Conservation (phyloP, 1,284 basidiomycete genomes). For the Ceratorhiza oryzae-sativae region DNA sequence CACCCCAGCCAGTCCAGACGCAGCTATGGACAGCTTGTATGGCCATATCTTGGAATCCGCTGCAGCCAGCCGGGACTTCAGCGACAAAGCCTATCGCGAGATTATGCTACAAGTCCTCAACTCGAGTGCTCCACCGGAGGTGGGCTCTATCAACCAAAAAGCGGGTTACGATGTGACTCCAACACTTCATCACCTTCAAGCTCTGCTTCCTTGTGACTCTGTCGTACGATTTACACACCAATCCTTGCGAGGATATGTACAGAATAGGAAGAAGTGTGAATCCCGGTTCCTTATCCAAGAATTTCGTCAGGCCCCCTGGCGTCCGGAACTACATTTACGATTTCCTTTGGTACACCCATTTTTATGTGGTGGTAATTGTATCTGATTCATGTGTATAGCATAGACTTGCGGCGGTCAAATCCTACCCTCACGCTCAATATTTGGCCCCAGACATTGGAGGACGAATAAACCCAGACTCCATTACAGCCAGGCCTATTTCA, state of each 20-base stretch:
- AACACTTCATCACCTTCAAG: neutral
- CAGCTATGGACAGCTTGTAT: conserved; percentile 19
- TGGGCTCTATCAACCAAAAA: neutral
- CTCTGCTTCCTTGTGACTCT: neutral
- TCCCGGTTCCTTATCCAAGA: neutral
- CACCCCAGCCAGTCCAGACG: conserved; percentile 14
- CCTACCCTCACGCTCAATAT: conserved; percentile 12
- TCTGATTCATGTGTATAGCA: neutral
- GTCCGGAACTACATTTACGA: neutral
- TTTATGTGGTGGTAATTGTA: neutral
- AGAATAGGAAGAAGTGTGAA: conserved; percentile 16
- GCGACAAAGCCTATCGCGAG: conserved; percentile 6
- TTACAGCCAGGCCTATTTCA: neutral
- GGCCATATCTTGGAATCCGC: neutral
- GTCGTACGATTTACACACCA: conserved; percentile 18
- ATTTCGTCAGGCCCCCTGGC: neutral
- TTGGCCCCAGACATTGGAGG: neutral
- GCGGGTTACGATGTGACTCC: neutral
- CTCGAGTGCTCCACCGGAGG: neutral
- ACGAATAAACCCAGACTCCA: neutral
- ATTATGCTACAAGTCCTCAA: neutral
- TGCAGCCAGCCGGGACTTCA: neutral
- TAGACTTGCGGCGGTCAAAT: neutral
- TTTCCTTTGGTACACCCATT: conserved; percentile 13
- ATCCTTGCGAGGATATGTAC: conserved; percentile 21